Evolutionary conservation across 2,329 filamentous ascomycete species (phyloP), one percentile per base, ranked within the genome.

Genomic region (Xylaria multiplex): DNA sequence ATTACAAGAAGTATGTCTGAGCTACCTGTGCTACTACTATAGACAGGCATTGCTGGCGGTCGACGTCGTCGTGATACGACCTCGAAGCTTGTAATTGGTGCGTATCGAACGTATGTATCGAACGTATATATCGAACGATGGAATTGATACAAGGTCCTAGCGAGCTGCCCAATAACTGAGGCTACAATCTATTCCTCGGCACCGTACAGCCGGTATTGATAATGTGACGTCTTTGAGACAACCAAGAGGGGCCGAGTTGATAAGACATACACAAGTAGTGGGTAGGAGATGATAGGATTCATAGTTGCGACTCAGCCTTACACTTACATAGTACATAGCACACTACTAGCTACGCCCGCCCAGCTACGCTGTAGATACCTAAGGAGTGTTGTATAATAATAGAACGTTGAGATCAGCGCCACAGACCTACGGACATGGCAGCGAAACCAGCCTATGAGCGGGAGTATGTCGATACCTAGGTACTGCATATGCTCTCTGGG

Each of bases 251-350:
- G 35, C 35, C 11, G 35, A 37, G 35, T 37, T 37, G 35, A 37
- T 37, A 37, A 37, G 35, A 37, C 11, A 37, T 37, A 37, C 35
- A 37, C 27, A 37, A 37, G 35, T 64, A 43, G 46, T 16, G n/a
- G 22, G 4, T 13, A 42, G 40, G 46, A 43, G 14, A 16, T 48
- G 13, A 35, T 22, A 46, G 50, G 19, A 30, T 48, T 59, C 7
- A n/a, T 24, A 42, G 42, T 58, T 24, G 32, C 30, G 32, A 66
- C 43, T 63, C 59, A 66, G 64, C 64, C 64, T 66, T 66, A 66
- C 53, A 22, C 37, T 32, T 45, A 45, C n/a, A 11, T 22, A 19
- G 2, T 45, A 45, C 7, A 19, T 19, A 19, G 19, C 19, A 19
- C 19, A 27, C 27, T 27, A 27, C 27, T 27, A 27, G 5, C 27